phyloP scores from a whole-genome alignment of 176 grass and related monocot genomes.

The Carex myosuroides region DNA sequence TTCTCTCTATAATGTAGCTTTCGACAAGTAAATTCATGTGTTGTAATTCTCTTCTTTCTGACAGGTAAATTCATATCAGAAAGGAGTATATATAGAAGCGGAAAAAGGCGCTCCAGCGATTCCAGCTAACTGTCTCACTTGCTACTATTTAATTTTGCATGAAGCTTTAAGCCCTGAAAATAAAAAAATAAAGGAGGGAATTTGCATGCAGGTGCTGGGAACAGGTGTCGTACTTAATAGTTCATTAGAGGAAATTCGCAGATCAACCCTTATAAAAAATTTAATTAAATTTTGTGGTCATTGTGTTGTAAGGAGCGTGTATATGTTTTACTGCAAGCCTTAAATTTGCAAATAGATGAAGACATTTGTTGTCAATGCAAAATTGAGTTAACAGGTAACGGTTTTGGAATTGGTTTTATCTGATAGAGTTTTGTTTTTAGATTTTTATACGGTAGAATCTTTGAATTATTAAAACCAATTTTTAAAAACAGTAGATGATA shows the following conservation, averaged over 20 bases:
- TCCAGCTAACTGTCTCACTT: slow-evolving; percentile 3
- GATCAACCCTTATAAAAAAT: not conserved
- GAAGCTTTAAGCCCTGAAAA: not conserved
- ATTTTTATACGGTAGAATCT: not conserved
- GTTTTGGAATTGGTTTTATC: not conserved
- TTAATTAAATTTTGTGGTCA: not conserved
- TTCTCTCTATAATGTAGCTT: not conserved
- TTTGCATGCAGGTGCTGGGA: slow-evolving; percentile 7
- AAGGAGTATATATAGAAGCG: not conserved
- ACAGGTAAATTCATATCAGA: not conserved
- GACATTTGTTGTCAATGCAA: not conserved
- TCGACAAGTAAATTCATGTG: not conserved
- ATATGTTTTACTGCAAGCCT: not conserved
- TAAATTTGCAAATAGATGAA: not conserved
- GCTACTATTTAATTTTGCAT: slow-evolving; percentile 11
- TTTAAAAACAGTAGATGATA: not conserved
- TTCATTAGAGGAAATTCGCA: not conserved
- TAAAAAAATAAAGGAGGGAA: not conserved
- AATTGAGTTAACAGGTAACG: not conserved
- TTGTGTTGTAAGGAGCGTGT: not conserved
- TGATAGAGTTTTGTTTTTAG: not conserved
- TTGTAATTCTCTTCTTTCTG: not conserved
- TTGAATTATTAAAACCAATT: not conserved
- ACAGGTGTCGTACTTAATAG: not conserved
- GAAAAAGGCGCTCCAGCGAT: not conserved